Conservation (phyloP, 2,329 filamentous ascomycete species). For the Penicillium sp. region DNA sequence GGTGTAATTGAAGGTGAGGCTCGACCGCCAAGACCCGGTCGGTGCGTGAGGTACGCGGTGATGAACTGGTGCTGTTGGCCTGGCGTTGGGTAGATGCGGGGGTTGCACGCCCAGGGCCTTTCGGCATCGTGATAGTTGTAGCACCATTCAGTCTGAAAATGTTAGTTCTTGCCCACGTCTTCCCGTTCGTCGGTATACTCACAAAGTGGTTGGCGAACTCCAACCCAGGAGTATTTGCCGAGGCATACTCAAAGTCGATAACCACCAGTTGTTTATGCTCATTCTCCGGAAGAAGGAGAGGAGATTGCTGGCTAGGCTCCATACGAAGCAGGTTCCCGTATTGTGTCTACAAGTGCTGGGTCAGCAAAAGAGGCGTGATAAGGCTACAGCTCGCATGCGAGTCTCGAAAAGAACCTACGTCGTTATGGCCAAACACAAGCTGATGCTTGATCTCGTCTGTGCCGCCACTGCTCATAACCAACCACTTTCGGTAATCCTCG, state of each 20-base stretch:
- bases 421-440: constrained; percentile 95
- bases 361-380: constrained; percentile 23
- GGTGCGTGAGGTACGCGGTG: constrained; percentile 83
- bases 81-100: constrained; percentile 71
- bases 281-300: constrained; percentile 85
- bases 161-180: constrained; percentile 20
- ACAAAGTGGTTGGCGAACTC: constrained; percentile 98
- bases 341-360: constrained; percentile 70
- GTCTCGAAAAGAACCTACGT: constrained; percentile 63
- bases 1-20: constrained; percentile 36
- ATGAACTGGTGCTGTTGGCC: constrained; percentile 87
- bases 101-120: constrained; percentile 70
- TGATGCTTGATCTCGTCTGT: constrained; percentile 69
- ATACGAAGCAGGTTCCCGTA: constrained; percentile 94
- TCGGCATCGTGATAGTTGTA: constrained; percentile 90
- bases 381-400: not conserved
- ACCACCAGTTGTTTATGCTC: constrained; percentile 95
- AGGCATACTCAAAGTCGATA: constrained; percentile 98
- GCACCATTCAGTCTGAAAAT: constrained; percentile 78
- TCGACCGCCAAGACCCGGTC: constrained; percentile 56
- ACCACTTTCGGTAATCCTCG: constrained; percentile 74
- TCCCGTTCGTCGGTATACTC: constrained; percentile 33
- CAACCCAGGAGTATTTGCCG: constrained; percentile 80
- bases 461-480: constrained; percentile 75
- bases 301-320: constrained; percentile 73